A percentile compares a stretch with the other conserved stretches of the same genome.
Conservation (phyloP, 768 basidiomycete genomes). For the Basidioascus undulatus region DNA sequence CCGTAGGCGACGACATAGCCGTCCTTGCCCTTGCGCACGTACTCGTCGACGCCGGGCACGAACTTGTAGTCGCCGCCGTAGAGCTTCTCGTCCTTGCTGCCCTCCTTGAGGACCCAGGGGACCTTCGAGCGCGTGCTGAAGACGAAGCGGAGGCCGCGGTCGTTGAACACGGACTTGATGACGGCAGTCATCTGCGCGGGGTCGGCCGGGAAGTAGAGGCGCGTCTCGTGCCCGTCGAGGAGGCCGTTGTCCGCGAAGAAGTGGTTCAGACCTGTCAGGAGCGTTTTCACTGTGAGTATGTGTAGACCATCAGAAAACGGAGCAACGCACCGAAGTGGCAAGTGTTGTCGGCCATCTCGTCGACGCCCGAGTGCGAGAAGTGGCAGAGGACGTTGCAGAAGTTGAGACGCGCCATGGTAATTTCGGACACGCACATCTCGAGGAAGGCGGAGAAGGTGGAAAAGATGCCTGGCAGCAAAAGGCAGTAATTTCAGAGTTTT, state of each 20-base stretch:
- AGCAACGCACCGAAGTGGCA: too few species aligned
- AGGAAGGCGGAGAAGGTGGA: constrained; percentile 79
- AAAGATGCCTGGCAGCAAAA: constrained; percentile 26
- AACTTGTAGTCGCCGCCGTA: constrained; percentile 41
- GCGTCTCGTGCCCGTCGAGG: constrained; percentile 41
- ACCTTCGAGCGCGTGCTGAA: constrained; percentile 80
- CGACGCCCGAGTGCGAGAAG: constrained; percentile 58
- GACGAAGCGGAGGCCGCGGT: constrained; percentile 56
- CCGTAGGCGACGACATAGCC: constrained; percentile 71
- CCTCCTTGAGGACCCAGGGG: constrained; percentile 56
- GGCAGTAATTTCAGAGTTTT: neutral
- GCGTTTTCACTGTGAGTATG: too few species aligned
- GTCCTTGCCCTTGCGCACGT: constrained; percentile 43
- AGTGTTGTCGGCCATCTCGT: constrained; percentile 22
- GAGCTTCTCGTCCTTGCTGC: constrained; percentile 41
- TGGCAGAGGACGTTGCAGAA: constrained; percentile 67
- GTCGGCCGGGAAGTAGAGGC: constrained; percentile 74
- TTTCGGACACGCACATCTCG: constrained; percentile 70
- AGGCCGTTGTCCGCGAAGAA: constrained; percentile 77
- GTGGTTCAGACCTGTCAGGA: constrained; percentile 45
- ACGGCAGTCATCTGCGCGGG: constrained; percentile 54
- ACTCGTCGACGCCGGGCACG: constrained; percentile 61
- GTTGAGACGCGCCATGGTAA: constrained; percentile 82
- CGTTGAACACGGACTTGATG: constrained; percentile 55
- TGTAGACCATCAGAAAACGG: constrained; percentile 14